Percentiles rank a stretch among this genome's conserved stretches.
These are phyloP conservation scores for Cardamine chenopodiifolia DNA, from an alignment of 345 rosid genomes.

Conservation along the genomic window DNA sequence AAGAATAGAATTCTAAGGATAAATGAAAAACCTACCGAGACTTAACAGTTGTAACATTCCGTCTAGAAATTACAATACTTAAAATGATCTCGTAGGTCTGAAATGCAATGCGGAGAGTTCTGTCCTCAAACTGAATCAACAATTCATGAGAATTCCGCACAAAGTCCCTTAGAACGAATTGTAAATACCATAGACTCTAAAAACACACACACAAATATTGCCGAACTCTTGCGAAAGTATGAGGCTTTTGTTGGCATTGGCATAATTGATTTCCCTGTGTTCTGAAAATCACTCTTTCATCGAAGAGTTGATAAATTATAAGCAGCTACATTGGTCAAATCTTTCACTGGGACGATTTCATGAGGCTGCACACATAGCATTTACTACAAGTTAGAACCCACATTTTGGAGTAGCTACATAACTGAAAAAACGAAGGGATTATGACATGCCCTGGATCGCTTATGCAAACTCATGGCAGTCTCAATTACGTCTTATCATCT, in stretches of 20 bases:
- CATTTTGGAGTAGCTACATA: background rate
- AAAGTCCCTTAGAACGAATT: background rate
- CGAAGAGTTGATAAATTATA: slow-evolving; percentile 7
- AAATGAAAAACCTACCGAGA: background rate
- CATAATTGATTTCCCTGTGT: background rate
- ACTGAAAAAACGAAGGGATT: background rate
- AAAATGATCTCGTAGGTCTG: background rate
- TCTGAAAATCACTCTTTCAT: background rate
- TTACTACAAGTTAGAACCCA: slow-evolving; percentile 28
- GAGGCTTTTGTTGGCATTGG: background rate
- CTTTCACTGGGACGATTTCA: slow-evolving; percentile 41
- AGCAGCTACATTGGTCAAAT: slow-evolving; percentile 41
- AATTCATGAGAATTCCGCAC: background rate
- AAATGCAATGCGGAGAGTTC: background rate
- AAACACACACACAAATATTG: background rate
- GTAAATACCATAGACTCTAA: background rate
- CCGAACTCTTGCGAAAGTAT: background rate
- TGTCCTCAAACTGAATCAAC: background rate
- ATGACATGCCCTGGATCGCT: background rate
- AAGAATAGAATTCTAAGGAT: background rate
- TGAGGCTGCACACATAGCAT: slow-evolving; percentile 35
- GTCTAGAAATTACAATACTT: background rate
- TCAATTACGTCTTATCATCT: background rate
- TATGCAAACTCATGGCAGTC: background rate
- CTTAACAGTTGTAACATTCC: background rate